Evolutionary conservation across 495 filamentous ascomycete species (phyloP), one percentile per base, ranked within the genome.

Genomic region (Penicillium atrosanguineum): DNA sequence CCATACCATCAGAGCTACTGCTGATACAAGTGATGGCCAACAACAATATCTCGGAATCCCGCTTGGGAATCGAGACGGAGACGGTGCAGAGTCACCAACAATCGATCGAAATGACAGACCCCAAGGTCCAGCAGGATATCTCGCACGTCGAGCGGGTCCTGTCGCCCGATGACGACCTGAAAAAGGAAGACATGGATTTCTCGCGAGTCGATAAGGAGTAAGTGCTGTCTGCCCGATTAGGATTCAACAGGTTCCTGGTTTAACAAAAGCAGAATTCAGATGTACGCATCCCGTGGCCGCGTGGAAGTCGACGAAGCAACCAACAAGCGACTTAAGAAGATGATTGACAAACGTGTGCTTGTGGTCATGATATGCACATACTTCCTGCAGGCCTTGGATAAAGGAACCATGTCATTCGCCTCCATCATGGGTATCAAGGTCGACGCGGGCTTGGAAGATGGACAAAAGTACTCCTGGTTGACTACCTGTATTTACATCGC

Each of bases 351-450:
- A 19, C 74, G 79, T 44, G 56, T 85, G 18, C 70, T 84, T 65
- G 74, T 80, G 0, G 65, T 79, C 39, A 74, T 76, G 71, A 69
- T 75, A 38, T 46, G 51, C 34, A 75, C 72, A 1, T 89, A 89
- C 64, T 89, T 89, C 59, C 66, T 88, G 3, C 87, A 89, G 48
- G 83, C 86, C n/a, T 74, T 89, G 28, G 84, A 87, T 57, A 88
- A 89, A 68, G 85, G 85, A 8, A 87, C 84, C 1, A 63, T 89
- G 72, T 83, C 80, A 4, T 88, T 87, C 60, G 77, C 85, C 5
- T 83, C 85, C 16, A 86, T 87, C 45, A 88, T 89, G 86, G 83
- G 82, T 3, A 79, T 89, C 31, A 69, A 72, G 1, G n/a, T 25
- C 21, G 9, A 50, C 39, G 25, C 39, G 4, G n/a, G 14, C 36